These are phyloP conservation scores for Rubroboletus satanas DNA, from an alignment of 768 basidiomycete species.

Conservation along the genomic window DNA sequence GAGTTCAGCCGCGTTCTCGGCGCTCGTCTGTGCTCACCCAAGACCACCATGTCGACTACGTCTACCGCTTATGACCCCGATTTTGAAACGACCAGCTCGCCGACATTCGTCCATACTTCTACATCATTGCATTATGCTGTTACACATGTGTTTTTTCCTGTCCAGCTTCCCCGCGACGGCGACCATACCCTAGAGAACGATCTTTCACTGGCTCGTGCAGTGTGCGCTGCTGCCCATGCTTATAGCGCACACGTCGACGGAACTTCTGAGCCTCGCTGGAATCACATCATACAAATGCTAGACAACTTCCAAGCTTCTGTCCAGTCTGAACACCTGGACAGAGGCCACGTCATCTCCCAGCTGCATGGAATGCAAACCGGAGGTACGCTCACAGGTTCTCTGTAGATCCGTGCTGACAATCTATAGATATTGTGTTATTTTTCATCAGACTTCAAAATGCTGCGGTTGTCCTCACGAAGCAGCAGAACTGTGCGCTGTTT, in stretches of 20 bases:
- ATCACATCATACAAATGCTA: constrained; percentile 1
- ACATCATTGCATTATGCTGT: neutral
- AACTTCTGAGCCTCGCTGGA: neutral
- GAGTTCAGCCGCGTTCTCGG: too few relatives aligned
- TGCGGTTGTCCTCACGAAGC: constrained; percentile 35
- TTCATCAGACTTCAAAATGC: constrained; percentile 43
- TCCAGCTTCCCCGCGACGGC: neutral
- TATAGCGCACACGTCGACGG: neutral
- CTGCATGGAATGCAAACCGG: neutral
- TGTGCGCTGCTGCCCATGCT: neutral
- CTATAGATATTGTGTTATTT: constrained; percentile 34
- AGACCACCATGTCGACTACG: too few relatives aligned
- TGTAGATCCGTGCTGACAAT: neutral
- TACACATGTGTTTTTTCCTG: constrained; percentile 12
- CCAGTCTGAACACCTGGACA: neutral
- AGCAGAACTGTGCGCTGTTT: constrained; percentile 19
- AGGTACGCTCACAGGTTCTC: neutral
- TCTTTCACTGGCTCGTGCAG: neutral
- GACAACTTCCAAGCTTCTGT: constrained; percentile 1
- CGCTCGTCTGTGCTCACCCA: too few relatives aligned
- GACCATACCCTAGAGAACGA: constrained; percentile 1
- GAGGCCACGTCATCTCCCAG: neutral
- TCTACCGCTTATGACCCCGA: too few relatives aligned
- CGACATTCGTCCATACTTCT: too few relatives aligned
- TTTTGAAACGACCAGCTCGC: neutral